phyloP scores from a whole-genome alignment of 139 green algal species.

The Micractinium conductrix region DNA sequence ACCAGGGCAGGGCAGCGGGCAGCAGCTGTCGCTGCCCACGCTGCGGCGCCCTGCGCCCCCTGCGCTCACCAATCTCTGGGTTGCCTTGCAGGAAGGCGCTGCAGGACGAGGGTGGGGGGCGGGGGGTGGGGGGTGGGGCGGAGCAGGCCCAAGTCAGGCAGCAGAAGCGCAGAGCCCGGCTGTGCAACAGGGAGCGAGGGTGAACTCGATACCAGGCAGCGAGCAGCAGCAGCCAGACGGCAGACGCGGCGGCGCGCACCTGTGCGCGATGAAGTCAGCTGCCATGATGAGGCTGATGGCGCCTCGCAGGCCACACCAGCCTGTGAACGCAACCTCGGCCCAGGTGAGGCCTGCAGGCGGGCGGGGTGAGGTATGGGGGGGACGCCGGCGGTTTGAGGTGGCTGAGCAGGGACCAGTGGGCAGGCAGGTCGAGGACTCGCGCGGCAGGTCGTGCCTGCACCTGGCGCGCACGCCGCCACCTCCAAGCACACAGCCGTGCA shows the following conservation, averaged over 20 bases:
- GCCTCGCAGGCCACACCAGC: conserved; percentile 74
- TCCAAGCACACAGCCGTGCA: too few relatives aligned
- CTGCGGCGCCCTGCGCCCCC: too few relatives aligned
- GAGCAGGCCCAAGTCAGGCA: background rate
- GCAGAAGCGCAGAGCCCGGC: background rate
- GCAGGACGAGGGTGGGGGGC: background rate
- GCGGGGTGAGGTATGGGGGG: background rate
- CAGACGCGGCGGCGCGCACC: background rate
- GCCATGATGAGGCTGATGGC: conserved; percentile 86
- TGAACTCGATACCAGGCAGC: background rate
- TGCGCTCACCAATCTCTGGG: too few relatives aligned
- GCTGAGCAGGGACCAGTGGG: too few relatives aligned
- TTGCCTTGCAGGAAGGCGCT: conserved; percentile 26
- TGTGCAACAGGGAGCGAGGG: background rate
- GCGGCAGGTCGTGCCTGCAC: background rate
- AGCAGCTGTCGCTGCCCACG: too few relatives aligned
- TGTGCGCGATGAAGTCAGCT: conserved; percentile 59
- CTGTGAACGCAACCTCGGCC: conserved; percentile 72
- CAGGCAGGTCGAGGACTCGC: background rate
- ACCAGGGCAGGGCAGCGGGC: too few relatives aligned
- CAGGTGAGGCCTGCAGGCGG: conserved; percentile 36
- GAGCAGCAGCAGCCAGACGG: background rate
- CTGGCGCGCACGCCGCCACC: background rate
- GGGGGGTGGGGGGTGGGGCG: background rate
- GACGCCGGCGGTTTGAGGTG: too few relatives aligned